These are phyloP conservation scores for Beauveria bassiana DNA, from an alignment of 2,329 filamentous ascomycete genomes.

Conservation along the genomic window DNA sequence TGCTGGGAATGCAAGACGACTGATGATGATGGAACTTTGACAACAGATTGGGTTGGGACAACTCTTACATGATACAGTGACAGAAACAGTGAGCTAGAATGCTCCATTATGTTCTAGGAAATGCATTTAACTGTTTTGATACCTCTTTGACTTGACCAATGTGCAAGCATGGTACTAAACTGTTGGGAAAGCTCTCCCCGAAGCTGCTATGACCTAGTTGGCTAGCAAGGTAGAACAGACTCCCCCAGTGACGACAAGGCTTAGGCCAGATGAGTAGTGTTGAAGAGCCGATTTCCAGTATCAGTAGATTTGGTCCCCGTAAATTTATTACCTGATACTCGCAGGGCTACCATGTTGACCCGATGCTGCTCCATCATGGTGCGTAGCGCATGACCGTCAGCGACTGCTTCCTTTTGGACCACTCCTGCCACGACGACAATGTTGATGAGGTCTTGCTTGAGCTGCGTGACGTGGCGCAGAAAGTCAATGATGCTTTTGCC, in stretches of 20 bases:
- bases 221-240: neutral
- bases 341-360: constrained; percentile 41
- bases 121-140: too few species aligned
- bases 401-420: constrained; percentile 34
- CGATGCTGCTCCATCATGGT: constrained; percentile 14
- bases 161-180: too few species aligned
- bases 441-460: constrained; percentile 27
- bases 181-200: too few species aligned
- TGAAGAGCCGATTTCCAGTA: constrained; percentile 53
- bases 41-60: too few species aligned
- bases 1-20: too few species aligned
- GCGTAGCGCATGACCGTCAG: constrained; percentile 10
- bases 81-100: too few species aligned
- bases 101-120: too few species aligned
- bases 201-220: too few species aligned
- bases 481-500: constrained; percentile 43
- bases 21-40: too few species aligned
- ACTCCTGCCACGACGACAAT: constrained; percentile 50
- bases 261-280: constrained; percentile 40
- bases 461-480: constrained; percentile 34
- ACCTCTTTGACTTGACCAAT: too few species aligned
- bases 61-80: too few species aligned
- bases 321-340: constrained; percentile 49
- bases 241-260: too few species aligned
- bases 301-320: constrained; percentile 44